Percentiles rank a stretch among this genome's conserved stretches.
Conservation (phyloP, 805 yeast genomes). For the Cyberlindnera nakhonratchasimensis region DNA sequence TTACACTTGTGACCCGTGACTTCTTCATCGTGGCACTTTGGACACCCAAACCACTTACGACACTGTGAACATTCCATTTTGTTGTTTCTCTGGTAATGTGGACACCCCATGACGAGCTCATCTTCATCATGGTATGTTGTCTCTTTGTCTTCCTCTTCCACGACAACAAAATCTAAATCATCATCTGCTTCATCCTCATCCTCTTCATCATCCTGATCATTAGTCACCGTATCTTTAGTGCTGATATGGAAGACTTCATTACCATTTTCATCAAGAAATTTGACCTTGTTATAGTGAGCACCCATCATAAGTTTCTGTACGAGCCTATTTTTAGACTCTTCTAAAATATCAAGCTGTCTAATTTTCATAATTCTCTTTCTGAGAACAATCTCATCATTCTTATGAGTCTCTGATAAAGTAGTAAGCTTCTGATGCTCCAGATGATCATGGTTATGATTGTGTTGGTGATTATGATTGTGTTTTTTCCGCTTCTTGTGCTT, state of each 20-base stretch:
- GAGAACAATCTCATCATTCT: slow-evolving; percentile 31
- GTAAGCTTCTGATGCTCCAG: slow-evolving; percentile 21
- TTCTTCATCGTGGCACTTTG: slow-evolving; percentile 79
- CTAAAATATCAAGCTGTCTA: slow-evolving; percentile 21
- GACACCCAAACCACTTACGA: slow-evolving; percentile 70
- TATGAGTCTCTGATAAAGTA: slow-evolving; percentile 16
- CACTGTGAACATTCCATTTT: slow-evolving; percentile 80
- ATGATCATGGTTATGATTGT: slow-evolving; percentile 6
- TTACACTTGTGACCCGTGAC: slow-evolving; percentile 51
- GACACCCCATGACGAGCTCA: slow-evolving; percentile 62
- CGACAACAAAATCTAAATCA: slow-evolving; percentile 29
- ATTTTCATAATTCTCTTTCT: slow-evolving; percentile 47
- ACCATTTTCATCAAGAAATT: slow-evolving; percentile 30
- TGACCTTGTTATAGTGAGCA: slow-evolving; percentile 50
- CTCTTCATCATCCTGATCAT: slow-evolving; percentile 20
- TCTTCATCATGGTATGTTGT: slow-evolving; percentile 47
- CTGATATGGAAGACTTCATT: slow-evolving; percentile 27
- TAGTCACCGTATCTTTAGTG: slow-evolving; percentile 16
- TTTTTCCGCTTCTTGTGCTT: slow-evolving; percentile 15
- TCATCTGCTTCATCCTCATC: slow-evolving; percentile 9
- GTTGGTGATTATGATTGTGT: slow-evolving; percentile 8
- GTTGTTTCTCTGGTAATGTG: slow-evolving; percentile 79
- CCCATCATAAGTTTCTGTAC: slow-evolving; percentile 70
- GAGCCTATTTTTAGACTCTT: slow-evolving; percentile 30
- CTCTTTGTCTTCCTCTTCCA: slow-evolving; percentile 44